phyloP scores from a whole-genome alignment of 2,329 filamentous ascomycete genomes.

The Fusarium sp. region DNA sequence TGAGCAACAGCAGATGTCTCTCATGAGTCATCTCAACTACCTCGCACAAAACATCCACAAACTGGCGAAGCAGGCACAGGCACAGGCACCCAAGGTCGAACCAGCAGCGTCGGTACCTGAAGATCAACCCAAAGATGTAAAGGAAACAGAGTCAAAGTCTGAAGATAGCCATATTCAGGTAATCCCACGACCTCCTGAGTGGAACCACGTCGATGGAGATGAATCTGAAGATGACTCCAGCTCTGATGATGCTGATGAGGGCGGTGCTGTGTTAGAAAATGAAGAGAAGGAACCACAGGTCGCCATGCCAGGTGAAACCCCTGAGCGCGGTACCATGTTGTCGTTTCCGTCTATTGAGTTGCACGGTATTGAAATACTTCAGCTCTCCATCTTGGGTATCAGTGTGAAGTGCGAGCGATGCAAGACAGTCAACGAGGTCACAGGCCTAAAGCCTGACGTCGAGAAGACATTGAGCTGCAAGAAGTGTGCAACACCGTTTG shows the following conservation, averaged over 20 bases:
- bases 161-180: slow-evolving; percentile 74
- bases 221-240: slow-evolving; percentile 63
- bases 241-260: slow-evolving; percentile 56
- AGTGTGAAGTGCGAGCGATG: slow-evolving; percentile 84
- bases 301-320: slow-evolving; percentile 41
- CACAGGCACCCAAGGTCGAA: slow-evolving; percentile 54
- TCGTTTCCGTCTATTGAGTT: slow-evolving; percentile 84
- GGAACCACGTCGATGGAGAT: slow-evolving; percentile 63
- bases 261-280: slow-evolving; percentile 55
- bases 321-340: slow-evolving; percentile 78
- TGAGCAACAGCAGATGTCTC: slow-evolving; percentile 68
- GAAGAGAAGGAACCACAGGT: slow-evolving; percentile 41
- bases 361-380: slow-evolving; percentile 80
- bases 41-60: slow-evolving; percentile 76
- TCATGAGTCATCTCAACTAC: slow-evolving; percentile 82
- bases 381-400: slow-evolving; percentile 74
- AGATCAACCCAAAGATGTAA: slow-evolving; percentile 2
- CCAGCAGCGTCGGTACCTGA: slow-evolving; percentile 19
- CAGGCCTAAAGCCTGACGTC: slow-evolving; percentile 68
- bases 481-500: slow-evolving; percentile 67
- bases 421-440: slow-evolving; percentile 77
- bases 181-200: slow-evolving; percentile 83
- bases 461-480: slow-evolving; percentile 66
- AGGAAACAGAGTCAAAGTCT: slow-evolving; percentile 8
- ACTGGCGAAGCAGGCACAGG: slow-evolving; percentile 69